Evolutionary conservation across 2,329 filamentous ascomycete genomes (phyloP), one percentile per base, ranked within the genome.

Genomic region (Beauveria sp.): DNA sequence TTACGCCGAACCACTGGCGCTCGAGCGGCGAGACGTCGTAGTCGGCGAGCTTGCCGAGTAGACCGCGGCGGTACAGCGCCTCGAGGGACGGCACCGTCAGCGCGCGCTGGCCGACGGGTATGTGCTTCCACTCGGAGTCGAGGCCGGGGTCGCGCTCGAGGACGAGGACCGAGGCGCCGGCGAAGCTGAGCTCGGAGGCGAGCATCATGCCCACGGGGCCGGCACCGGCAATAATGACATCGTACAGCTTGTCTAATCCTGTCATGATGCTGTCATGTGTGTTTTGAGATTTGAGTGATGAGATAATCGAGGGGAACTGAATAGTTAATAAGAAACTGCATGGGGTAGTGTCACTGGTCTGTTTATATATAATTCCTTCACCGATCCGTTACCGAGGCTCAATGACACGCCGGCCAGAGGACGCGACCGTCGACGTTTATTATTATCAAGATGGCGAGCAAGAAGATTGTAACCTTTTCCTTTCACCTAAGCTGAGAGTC

Each of bases 51-150:
- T 70, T 65, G 62, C 65, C 63, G n/a, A 76, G 67, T 7, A 77
- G 64, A 2, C 73, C 75, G 8, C 75, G 73, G 1, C 75, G 73
- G 57, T 76, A 69, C 26, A 77, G 67, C 5, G 67, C 64, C 60
- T 77, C 75, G 20, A 72, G 51, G 1, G 73, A 72, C 3, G 66
- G 62, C 1, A 69, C 71, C 61, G 73, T 74, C 18, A 76, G 61
- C 34, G 72, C 73, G 3, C 72, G 66, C 16, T 66, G 46, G 20
- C 71, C 71, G 1, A 71, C 62, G 1, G 69, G 69, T 1, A 59
- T 52, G 26, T 30, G 59, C 57, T 76, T 76, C 66, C 67, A 73
- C 3, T 59, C 51, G 3, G 62, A 63, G 3, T 62, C 20, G 22
- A 58, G 48, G 5, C 54, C 40, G 41, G 37, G 14, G 12, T 66